phyloP scores from a whole-genome alignment of 176 grass and related monocot species.

The Rhynchospora pubera region DNA sequence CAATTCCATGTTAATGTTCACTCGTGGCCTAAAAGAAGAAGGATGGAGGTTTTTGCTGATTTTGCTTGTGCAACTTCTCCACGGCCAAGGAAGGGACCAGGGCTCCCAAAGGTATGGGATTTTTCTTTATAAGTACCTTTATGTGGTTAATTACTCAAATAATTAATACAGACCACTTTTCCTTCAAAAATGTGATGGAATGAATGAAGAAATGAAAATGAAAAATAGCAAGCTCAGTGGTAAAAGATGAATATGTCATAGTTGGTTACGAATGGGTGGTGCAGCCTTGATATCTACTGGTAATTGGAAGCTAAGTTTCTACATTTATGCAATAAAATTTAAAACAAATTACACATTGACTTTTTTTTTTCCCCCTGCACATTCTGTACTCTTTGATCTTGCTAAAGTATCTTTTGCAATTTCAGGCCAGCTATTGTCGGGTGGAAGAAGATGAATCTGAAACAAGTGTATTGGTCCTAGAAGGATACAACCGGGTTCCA shows the following conservation, averaged over 20 bases:
- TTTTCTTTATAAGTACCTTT: neutral
- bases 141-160: neutral
- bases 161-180: neutral
- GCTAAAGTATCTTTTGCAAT: slow-evolving; percentile 1
- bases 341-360: neutral
- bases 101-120: slow-evolving; percentile 2
- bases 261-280: neutral
- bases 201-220: neutral
- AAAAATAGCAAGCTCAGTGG: neutral
- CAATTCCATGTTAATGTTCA: slow-evolving; percentile 13
- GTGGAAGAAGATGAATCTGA: neutral
- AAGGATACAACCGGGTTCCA: neutral
- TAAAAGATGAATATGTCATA: neutral
- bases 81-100: neutral
- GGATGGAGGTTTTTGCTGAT: slow-evolving; percentile 6
- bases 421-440: neutral
- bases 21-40: slow-evolving; percentile 33
- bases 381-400: neutral
- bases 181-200: neutral
- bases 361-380: neutral
- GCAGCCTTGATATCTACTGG: neutral
- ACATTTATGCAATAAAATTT: neutral
- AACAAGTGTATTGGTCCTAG: neutral
- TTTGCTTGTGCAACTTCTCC: slow-evolving; percentile 21
- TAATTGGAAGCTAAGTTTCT: neutral